Percentiles rank a stretch among this genome's conserved stretches.
Conservation (phyloP, 192 early-diverging fungal species). For the Mortierella antarctica region DNA sequence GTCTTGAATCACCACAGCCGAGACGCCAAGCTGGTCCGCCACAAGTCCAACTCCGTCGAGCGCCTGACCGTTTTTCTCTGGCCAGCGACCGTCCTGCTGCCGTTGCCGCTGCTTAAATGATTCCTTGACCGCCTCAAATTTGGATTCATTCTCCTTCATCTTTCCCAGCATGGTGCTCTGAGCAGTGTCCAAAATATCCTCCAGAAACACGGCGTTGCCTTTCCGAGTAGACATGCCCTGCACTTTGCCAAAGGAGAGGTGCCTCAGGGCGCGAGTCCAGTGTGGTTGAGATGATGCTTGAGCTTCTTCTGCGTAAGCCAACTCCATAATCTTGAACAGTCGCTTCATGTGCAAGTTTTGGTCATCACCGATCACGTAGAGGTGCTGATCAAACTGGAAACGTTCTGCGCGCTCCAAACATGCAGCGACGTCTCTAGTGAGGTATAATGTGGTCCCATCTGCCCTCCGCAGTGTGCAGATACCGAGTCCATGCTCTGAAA, state of each 20-base stretch:
- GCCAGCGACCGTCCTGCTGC: neutral
- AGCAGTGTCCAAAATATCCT: conserved; percentile 89
- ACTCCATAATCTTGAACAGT: conserved; percentile 87
- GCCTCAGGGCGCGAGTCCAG: conserved; percentile 77
- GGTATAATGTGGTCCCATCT: conserved; percentile 90
- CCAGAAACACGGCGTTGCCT: conserved; percentile 91
- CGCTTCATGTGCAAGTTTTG: conserved; percentile 90
- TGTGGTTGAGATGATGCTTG: conserved; percentile 59
- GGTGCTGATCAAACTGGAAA: conserved; percentile 82
- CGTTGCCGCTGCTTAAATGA: conserved; percentile 4
- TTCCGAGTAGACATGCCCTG: conserved; percentile 93
- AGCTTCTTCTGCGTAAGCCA: conserved; percentile 32
- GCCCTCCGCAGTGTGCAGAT: conserved; percentile 76
- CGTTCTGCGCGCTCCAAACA: conserved; percentile 78
- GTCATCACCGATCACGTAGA: conserved; percentile 89
- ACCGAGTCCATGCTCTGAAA: conserved; percentile 80
- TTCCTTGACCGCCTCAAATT: conserved; percentile 74
- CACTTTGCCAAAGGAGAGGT: conserved; percentile 92
- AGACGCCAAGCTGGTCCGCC: conserved; percentile 88
- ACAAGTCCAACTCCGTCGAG: conserved; percentile 57
- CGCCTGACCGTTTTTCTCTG: conserved; percentile 3
- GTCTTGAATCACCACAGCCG: conserved; percentile 90
- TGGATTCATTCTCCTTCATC: conserved; percentile 80
- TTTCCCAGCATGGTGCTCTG: conserved; percentile 84
- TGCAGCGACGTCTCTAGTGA: conserved; percentile 92